A percentile compares a stretch with the other conserved stretches of the same genome.
Evolutionary conservation across 768 basidiomycete species (phyloP).

Genomic region (Pholiota microspora): DNA sequence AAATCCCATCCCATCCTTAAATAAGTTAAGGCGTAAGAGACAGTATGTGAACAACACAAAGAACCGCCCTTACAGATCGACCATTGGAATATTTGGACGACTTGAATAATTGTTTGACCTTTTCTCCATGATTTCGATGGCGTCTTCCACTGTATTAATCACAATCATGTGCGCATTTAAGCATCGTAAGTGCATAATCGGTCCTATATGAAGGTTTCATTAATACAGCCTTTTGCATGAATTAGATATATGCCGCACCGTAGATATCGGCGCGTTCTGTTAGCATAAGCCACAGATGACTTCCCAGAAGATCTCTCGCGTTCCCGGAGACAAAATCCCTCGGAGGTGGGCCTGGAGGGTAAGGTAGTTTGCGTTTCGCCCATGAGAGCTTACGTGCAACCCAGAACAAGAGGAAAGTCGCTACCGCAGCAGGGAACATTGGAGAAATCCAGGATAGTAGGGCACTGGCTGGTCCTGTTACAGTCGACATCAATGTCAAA

Average conservation of each 20-base stretch:
- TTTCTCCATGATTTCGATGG: neutral
- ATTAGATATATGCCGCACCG: neutral
- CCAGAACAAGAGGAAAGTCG: constrained; percentile 17
- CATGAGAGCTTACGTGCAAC: neutral
- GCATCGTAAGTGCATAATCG: neutral
- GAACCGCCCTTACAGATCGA: neutral
- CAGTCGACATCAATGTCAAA: too few species aligned
- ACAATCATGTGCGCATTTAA: neutral
- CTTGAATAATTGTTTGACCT: neutral
- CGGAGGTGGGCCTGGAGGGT: neutral
- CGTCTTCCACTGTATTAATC: neutral
- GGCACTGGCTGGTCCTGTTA: too few species aligned
- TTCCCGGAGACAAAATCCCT: neutral
- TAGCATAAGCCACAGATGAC: neutral
- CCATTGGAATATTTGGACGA: neutral
- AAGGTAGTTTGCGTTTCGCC: neutral
- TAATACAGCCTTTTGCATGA: neutral
- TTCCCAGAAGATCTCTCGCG: neutral
- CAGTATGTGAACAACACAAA: too few species aligned
- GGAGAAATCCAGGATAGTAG: too few species aligned
- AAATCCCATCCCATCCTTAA: neutral
- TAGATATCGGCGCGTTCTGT: neutral
- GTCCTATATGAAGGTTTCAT: neutral
- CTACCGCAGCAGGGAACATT: neutral
- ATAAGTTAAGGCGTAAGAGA: neutral